A percentile compares a stretch with the other conserved stretches of the same genome.
Conservation (phyloP, 2,329 filamentous ascomycete genomes). For the Epichloe gansuensis region DNA sequence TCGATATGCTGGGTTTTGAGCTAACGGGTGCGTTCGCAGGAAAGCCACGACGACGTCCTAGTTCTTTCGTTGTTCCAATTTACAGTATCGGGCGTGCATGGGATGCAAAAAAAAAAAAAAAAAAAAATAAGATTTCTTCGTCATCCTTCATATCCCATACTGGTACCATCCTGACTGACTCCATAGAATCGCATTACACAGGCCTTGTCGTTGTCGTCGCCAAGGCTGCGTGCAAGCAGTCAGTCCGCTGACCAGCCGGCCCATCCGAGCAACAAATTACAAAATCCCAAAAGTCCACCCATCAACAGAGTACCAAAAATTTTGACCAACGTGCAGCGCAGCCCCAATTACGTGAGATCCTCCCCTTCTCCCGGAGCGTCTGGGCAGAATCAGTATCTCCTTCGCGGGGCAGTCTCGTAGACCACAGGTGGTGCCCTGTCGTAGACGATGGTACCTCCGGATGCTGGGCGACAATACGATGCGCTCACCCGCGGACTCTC, state of each 20-base stretch:
- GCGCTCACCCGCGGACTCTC: slow-evolving; percentile 31
- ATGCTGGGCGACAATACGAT: slow-evolving; percentile 7
- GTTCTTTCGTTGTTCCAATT: no score
- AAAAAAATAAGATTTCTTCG: not conserved
- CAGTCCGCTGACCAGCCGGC: not conserved
- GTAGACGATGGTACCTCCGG: slow-evolving; percentile 26
- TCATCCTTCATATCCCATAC: not conserved
- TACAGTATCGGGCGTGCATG: no score
- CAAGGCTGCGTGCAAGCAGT: not conserved
- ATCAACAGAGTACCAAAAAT: not conserved
- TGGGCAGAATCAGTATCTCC: not conserved
- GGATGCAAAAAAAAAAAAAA: not conserved
- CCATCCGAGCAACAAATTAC: not conserved
- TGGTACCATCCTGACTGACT: not conserved
- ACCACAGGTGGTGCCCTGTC: slow-evolving; percentile 16
- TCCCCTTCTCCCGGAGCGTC: not conserved
- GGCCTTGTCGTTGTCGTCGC: not conserved
- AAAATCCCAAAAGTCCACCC: not conserved
- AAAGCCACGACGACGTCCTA: no score
- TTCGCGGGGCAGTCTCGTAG: not conserved
- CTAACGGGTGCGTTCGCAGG: no score
- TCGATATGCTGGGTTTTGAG: no score
- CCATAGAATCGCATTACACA: not conserved
- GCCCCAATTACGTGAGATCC: not conserved
- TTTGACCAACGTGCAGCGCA: not conserved